A percentile compares a stretch with the other conserved stretches of the same genome.
Conservation (phyloP, 345 rosid species). For the Microthlaspi erraticum region DNA sequence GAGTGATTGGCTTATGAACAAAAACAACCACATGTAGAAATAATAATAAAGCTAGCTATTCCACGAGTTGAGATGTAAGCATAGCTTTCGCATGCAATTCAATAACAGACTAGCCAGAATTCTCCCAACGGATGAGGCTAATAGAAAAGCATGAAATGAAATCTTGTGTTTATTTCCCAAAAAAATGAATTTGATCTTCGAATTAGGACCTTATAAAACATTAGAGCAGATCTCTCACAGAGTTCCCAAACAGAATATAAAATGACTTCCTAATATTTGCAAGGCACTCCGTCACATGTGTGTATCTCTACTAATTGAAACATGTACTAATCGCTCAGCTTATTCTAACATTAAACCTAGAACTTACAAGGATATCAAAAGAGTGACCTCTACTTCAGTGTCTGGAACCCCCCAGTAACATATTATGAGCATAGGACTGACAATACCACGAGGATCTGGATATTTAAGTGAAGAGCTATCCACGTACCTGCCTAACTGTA, state of each 20-base stretch:
- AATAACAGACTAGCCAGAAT: not conserved
- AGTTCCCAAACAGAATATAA: not conserved
- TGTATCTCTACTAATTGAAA: conserved; percentile 4
- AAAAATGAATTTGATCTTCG: not conserved
- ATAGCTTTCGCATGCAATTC: not conserved
- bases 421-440: conserved; percentile 2
- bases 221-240: not conserved
- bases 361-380: conserved; percentile 12
- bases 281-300: conserved; percentile 5
- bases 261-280: not conserved
- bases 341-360: conserved; percentile 10
- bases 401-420: conserved; percentile 25
- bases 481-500: conserved; percentile 85
- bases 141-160: conserved; percentile 13
- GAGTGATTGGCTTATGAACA: conserved; percentile 18
- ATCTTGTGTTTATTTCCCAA: conserved; percentile 8
- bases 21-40: conserved; percentile 19
- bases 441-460: not conserved
- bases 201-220: conserved; percentile 7
- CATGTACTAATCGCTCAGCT: not conserved
- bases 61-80: not conserved
- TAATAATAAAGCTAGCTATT: conserved; percentile 31
- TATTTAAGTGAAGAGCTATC: not conserved
- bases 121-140: conserved; percentile 2
- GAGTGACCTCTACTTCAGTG: not conserved